phyloP scores from a whole-genome alignment of 2,329 filamentous ascomycete species.

The Neocucurbitaria cava region DNA sequence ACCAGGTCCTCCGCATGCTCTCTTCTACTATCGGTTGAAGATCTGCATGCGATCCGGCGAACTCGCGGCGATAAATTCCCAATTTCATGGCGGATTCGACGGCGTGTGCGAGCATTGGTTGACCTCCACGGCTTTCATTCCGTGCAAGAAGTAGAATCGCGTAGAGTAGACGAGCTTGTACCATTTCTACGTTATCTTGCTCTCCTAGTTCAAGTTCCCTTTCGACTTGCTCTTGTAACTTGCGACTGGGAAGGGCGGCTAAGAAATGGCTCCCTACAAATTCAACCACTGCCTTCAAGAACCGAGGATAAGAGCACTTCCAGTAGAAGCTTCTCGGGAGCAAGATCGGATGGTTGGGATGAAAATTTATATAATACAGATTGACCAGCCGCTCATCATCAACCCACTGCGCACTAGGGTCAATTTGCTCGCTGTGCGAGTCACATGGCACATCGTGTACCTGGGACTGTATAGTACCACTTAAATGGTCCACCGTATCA shows the following conservation, averaged over 20 bases:
- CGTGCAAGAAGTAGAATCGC: slow-evolving; percentile 77
- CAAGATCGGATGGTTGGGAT: slow-evolving; percentile 60
- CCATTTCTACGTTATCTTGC: slow-evolving; percentile 55
- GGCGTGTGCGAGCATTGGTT: slow-evolving; percentile 68
- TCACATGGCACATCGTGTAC: too few relatives aligned
- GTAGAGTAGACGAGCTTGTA: slow-evolving; percentile 78
- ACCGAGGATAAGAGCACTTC: slow-evolving; percentile 44
- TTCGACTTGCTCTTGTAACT: slow-evolving; percentile 37
- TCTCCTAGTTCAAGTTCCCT: slow-evolving; percentile 13
- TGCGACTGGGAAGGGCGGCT: slow-evolving; percentile 46
- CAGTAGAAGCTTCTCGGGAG: slow-evolving; percentile 53
- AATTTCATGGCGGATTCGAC: slow-evolving; percentile 76
- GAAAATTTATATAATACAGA: slow-evolving; percentile 61
- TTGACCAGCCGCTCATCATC: slow-evolving; percentile 45
- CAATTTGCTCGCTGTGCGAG: background rate
- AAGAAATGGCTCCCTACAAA: slow-evolving; percentile 61
- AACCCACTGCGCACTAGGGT: too few relatives aligned
- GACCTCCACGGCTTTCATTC: slow-evolving; percentile 70
- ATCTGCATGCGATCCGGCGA: slow-evolving; percentile 66
- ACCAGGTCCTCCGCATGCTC: slow-evolving; percentile 86
- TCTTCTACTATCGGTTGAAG: slow-evolving; percentile 74
- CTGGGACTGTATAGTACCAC: background rate
- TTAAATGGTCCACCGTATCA: too few relatives aligned
- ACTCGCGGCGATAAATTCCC: slow-evolving; percentile 72
- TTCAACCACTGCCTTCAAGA: slow-evolving; percentile 58